Evolutionary conservation across 140 eudicot species (phyloP).

Genomic region (Oenanthe javanica): DNA sequence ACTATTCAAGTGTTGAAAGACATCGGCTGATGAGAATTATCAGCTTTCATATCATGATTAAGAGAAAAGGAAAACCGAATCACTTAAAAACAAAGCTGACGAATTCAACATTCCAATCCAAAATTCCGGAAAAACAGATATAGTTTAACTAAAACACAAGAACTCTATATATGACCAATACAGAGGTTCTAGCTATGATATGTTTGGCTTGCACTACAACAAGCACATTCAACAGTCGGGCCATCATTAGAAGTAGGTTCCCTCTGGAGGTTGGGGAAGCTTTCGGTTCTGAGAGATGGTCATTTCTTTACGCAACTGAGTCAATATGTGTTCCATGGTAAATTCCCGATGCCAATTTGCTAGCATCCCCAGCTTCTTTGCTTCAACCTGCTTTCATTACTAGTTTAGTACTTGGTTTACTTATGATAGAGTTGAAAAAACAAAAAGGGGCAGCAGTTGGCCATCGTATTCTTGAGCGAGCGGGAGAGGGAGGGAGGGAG

Average conservation of each 20-base stretch:
- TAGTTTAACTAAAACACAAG: background rate
- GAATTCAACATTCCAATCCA: background rate
- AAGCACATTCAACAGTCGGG: background rate
- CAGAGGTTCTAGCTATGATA: background rate
- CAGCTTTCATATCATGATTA: background rate
- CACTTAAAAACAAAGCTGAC: background rate
- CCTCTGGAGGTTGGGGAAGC: slow-evolving; percentile 75
- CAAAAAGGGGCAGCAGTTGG: background rate
- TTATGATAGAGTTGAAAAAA: background rate
- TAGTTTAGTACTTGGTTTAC: background rate
- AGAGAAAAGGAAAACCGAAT: background rate
- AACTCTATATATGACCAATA: background rate
- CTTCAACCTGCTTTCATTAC: slow-evolving; percentile 34
- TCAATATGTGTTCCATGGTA: slow-evolving; percentile 58
- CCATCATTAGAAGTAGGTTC: slow-evolving; percentile 40
- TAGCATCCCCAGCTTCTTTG: slow-evolving; percentile 52
- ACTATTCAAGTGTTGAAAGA: background rate
- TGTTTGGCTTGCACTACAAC: background rate
- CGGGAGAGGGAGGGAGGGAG: too few species aligned
- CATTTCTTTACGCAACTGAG: slow-evolving; percentile 61
- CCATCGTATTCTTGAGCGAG: too few species aligned
- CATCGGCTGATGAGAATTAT: background rate
- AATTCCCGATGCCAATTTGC: slow-evolving; percentile 65
- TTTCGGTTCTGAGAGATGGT: slow-evolving; percentile 58
- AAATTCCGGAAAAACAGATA: background rate